A percentile compares a stretch with the other conserved stretches of the same genome.
Evolutionary conservation across 169 alveolate species (phyloP).

Genomic region (Plasmodium coatneyi): DNA sequence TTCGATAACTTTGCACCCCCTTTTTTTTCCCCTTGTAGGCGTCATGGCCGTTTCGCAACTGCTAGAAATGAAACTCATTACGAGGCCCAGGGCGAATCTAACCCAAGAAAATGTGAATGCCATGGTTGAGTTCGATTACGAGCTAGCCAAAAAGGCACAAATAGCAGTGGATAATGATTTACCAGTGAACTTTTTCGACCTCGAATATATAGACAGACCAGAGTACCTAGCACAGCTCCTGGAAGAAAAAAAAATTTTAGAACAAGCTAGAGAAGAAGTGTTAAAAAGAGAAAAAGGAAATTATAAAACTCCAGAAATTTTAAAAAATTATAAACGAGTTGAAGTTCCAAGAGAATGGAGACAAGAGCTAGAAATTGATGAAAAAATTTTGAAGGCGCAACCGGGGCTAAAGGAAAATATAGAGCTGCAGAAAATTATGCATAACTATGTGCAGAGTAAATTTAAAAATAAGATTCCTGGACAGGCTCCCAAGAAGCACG

Average conservation of each 20-base stretch:
- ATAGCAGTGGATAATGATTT: slow-evolving; percentile 86
- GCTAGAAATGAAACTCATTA: slow-evolving; percentile 85
- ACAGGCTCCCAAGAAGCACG: slow-evolving; percentile 8
- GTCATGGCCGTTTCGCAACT: slow-evolving; percentile 88
- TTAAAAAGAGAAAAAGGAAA: slow-evolving; percentile 70
- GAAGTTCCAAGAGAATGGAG: slow-evolving; percentile 76
- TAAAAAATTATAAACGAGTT: slow-evolving; percentile 74
- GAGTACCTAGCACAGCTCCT: slow-evolving; percentile 55
- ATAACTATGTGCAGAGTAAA: slow-evolving; percentile 57
- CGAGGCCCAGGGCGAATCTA: slow-evolving; percentile 85
- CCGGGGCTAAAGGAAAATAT: slow-evolving; percentile 76
- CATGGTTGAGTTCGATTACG: slow-evolving; percentile 85
- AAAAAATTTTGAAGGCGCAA: slow-evolving; percentile 61
- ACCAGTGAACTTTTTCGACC: slow-evolving; percentile 83
- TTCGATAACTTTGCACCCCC: neutral
- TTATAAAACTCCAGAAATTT: slow-evolving; percentile 50
- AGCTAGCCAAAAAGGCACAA: slow-evolving; percentile 86
- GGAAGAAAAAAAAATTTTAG: slow-evolving; percentile 68
- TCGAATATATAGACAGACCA: slow-evolving; percentile 83
- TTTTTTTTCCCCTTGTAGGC: slow-evolving; percentile 44
- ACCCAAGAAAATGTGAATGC: slow-evolving; percentile 87
- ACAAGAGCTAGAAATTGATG: slow-evolving; percentile 73
- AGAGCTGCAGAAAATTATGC: slow-evolving; percentile 72
- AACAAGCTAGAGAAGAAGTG: slow-evolving; percentile 73
- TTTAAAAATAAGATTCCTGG: slow-evolving; percentile 41